Evolutionary conservation across 2,329 filamentous ascomycete species (phyloP), one percentile per base, ranked within the genome.

Genomic region (Sporothrix euskadiensis): DNA sequence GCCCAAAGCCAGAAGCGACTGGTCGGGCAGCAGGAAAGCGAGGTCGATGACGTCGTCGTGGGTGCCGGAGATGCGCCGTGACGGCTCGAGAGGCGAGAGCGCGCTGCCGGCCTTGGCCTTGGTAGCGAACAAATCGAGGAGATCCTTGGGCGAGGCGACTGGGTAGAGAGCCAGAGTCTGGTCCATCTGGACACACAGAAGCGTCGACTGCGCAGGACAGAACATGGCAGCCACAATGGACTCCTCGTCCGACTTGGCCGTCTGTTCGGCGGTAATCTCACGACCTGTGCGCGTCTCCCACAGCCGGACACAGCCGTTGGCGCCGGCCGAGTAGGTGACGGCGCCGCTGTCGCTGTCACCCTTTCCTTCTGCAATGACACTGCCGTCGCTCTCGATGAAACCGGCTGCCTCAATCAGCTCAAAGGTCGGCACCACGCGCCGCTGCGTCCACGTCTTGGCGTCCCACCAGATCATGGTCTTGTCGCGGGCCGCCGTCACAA

Each of bases 1-100:
- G 7, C 95, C 96, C 35, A 99, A 84, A 6, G 96, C 97, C 75
- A 99, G 86, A 70, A 97, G 83, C 2, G 93, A 95, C 73, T 89
- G 89, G 78, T 97, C 91, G 0, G 90, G 89, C 1, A 96, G 89
- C 72, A 98, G 85, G 78, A 96, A 98, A 41, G 91, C 92, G 47
- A 99, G 84, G 80, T 99, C 97, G 77, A 99, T 98, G 71, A 99
- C 94, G 81, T 99, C 96, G 80, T 99, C 97, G 81, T 98, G 94
- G 7, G 96, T 98, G 71, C 96, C 97, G 4, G 95, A 97, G 77
- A 99, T 97, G 61, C 94, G 89, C 77, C 92, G 89, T 61, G 92
- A 87, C 0, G 83, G 92, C 79, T 82, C 84, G 78, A 80, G 85
- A 77, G 74, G 83, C 76, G 78, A 79, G 74, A 82, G 79, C 9